A percentile compares a stretch with the other conserved stretches of the same genome.
phyloP scores from a whole-genome alignment of 2,329 filamentous ascomycete genomes.

The Aureobasidium sp. region DNA sequence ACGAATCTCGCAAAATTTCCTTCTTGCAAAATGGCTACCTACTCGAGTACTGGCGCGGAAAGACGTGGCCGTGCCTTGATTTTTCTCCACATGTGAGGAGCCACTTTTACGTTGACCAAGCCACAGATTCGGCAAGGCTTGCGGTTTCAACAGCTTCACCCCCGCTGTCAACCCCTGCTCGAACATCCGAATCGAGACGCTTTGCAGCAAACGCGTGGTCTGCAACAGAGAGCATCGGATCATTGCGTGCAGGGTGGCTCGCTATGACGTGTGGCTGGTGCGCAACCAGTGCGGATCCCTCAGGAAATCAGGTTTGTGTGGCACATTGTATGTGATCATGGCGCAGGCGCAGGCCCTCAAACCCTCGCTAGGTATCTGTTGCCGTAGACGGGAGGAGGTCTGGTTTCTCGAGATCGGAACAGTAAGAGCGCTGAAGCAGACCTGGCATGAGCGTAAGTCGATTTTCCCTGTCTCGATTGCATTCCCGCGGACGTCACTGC shows the following conservation, averaged over 20 bases:
- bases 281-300: neutral
- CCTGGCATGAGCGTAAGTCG: neutral
- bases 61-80: neutral
- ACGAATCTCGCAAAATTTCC: neutral
- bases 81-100: neutral
- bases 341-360: neutral
- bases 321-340: constrained; percentile 8
- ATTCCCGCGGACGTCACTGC: constrained; percentile 9
- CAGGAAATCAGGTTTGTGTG: constrained; percentile 15
- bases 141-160: neutral
- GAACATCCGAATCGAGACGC: neutral
- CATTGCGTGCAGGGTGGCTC: neutral
- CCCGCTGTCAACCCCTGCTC: neutral
- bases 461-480: neutral
- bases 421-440: neutral
- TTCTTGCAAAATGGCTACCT: neutral
- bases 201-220: constrained; percentile 4
- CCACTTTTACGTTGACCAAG: constrained; percentile 1
- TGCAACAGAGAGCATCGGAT: neutral
- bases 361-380: constrained; percentile 3
- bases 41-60: no score
- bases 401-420: constrained; percentile 1
- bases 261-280: constrained; percentile 15
- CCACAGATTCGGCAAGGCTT: constrained; percentile 4
- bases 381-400: neutral